These are phyloP conservation scores for Solanum clarkiae DNA, from an alignment of 257 asterid genomes.

Conservation along the genomic window DNA sequence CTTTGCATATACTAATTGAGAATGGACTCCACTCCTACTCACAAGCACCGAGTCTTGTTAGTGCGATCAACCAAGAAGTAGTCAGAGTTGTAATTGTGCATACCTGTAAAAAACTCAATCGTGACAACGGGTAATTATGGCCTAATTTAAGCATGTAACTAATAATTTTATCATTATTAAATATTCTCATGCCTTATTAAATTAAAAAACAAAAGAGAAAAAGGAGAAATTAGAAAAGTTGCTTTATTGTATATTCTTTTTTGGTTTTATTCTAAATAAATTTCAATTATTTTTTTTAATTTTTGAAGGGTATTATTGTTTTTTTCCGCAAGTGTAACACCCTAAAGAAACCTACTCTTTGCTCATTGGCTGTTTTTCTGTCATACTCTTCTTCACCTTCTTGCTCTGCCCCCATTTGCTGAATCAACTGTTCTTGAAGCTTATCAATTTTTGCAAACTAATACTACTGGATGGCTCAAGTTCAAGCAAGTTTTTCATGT, in stretches of 20 bases:
- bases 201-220: no score
- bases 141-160: no score
- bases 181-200: no score
- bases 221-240: neutral
- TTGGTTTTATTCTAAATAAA: neutral
- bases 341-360: neutral
- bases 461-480: constrained; percentile 31
- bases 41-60: no score
- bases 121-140: no score
- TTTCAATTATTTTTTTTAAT: no score
- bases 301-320: neutral
- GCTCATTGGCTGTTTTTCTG: neutral
- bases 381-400: neutral
- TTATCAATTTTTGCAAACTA: neutral
- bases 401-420: neutral
- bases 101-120: no score
- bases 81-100: no score
- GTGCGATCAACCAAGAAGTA: no score
- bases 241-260: neutral
- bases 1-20: no score
- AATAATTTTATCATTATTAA: no score
- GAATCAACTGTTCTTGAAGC: neutral
- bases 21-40: no score
- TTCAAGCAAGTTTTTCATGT: constrained; percentile 38
- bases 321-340: neutral